Evolutionary conservation across 2,329 filamentous ascomycete genomes (phyloP).

Genomic region (Fusarium floridanum): DNA sequence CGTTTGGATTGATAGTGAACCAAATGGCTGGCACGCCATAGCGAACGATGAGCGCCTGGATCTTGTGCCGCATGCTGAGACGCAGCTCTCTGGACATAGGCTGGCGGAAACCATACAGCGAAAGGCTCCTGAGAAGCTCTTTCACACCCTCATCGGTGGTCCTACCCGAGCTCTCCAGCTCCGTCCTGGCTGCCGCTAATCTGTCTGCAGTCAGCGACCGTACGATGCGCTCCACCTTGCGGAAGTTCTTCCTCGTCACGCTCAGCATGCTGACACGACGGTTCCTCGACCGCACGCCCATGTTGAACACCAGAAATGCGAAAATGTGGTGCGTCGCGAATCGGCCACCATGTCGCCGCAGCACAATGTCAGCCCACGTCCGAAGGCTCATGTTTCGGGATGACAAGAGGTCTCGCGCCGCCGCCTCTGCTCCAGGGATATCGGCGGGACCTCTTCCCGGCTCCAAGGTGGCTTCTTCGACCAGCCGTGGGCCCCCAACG

Average conservation of each 20-base stretch:
- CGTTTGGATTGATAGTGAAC: no score
- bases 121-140: not conserved
- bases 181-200: not conserved
- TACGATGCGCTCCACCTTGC: not conserved
- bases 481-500: constrained; percentile 12
- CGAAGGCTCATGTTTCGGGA: not conserved
- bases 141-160: not conserved
- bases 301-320: not conserved
- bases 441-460: not conserved
- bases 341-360: not conserved
- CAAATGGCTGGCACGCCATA: no score
- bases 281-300: not conserved
- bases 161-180: not conserved
- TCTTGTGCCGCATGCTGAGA: not conserved
- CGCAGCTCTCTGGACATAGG: constrained; percentile 10
- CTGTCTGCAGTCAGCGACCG: not conserved
- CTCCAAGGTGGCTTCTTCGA: constrained; percentile 5
- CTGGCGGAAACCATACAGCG: not conserved
- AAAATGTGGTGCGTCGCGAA: not conserved
- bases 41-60: rapidly evolving
- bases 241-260: not conserved
- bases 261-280: not conserved
- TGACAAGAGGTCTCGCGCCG: not conserved
- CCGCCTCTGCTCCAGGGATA: not conserved
- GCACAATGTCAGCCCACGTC: not conserved